A percentile compares a stretch with the other conserved stretches of the same genome.
These are phyloP conservation scores for Phyllosticta citriasiana DNA, from an alignment of 2,329 filamentous ascomycete genomes.

Conservation along the genomic window DNA sequence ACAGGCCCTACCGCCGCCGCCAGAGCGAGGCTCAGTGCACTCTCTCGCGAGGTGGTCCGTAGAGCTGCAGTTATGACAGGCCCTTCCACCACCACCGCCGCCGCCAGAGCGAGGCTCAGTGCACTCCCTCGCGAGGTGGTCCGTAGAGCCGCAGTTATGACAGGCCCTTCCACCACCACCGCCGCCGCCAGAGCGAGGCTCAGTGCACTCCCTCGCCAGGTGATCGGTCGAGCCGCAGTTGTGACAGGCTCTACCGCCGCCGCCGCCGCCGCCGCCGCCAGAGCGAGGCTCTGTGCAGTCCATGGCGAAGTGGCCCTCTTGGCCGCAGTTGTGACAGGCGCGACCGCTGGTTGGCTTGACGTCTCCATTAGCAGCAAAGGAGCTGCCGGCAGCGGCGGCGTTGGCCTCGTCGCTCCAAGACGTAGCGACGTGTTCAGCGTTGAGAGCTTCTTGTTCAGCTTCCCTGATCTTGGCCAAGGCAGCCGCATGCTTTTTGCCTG, in stretches of 20 bases:
- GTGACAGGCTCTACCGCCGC: slow-evolving; percentile 12
- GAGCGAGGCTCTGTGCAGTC: slow-evolving; percentile 19
- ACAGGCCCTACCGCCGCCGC: background rate
- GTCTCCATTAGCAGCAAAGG: background rate
- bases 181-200: slow-evolving; percentile 11
- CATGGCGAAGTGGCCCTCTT: slow-evolving; percentile 18
- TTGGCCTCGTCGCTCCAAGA: slow-evolving; percentile 11
- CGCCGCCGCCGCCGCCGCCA: slow-evolving; percentile 5
- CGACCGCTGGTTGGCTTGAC: background rate
- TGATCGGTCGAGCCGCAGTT: slow-evolving; percentile 20
- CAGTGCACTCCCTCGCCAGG: slow-evolving; percentile 19
- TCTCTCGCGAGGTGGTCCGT: slow-evolving; percentile 19
- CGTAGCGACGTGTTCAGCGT: background rate
- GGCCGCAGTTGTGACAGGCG: slow-evolving; percentile 16
- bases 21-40: slow-evolving; percentile 12
- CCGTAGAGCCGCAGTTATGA: slow-evolving; percentile 18
- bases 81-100: slow-evolving; percentile 11
- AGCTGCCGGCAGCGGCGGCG: slow-evolving; percentile 4
- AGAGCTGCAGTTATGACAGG: slow-evolving; percentile 19
- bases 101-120: slow-evolving; percentile 12
- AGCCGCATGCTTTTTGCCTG: slow-evolving; percentile 23
- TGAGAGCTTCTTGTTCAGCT: background rate
- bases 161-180: slow-evolving; percentile 13
- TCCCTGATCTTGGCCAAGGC: slow-evolving; percentile 7
- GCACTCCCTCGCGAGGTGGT: slow-evolving; percentile 21